Evolutionary conservation across 2,329 filamentous ascomycete genomes (phyloP).

Genomic region (Rugonectria rugulosa): DNA sequence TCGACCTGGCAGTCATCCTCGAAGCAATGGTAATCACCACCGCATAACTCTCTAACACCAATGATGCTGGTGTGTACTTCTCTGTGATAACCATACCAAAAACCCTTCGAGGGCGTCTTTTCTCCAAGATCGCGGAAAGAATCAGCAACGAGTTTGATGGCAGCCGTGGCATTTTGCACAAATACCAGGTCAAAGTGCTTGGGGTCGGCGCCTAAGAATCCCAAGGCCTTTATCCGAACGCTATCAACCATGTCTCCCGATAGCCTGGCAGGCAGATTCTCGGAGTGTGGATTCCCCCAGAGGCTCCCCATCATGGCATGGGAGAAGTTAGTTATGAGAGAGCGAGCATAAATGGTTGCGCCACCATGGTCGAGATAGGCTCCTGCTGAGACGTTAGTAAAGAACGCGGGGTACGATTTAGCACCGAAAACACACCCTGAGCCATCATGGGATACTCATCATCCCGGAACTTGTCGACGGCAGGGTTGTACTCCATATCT

Average conservation of each 20-base stretch:
- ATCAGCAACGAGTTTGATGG: slow-evolving; percentile 68
- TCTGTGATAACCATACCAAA: slow-evolving; percentile 68
- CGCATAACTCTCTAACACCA: slow-evolving; percentile 72
- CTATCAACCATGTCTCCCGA: slow-evolving; percentile 65
- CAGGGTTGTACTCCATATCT: slow-evolving; percentile 36
- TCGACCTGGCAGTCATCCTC: slow-evolving; percentile 61
- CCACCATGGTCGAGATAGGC: slow-evolving; percentile 67
- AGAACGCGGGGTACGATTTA: background rate
- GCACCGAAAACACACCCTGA: slow-evolving; percentile 28
- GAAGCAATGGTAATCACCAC: slow-evolving; percentile 64
- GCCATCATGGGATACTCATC: slow-evolving; percentile 39
- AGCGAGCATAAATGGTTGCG: slow-evolving; percentile 64
- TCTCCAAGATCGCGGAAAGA: slow-evolving; percentile 61
- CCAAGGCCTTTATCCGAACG: slow-evolving; percentile 60
- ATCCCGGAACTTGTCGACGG: slow-evolving; percentile 36
- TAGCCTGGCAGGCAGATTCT: slow-evolving; percentile 64
- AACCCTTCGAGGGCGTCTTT: slow-evolving; percentile 52
- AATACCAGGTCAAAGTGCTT: slow-evolving; percentile 68
- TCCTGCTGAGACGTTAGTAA: slow-evolving; percentile 27
- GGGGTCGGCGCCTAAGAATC: slow-evolving; percentile 66
- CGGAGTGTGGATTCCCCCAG: slow-evolving; percentile 75
- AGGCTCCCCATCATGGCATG: slow-evolving; percentile 62
- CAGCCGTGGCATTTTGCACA: slow-evolving; percentile 67
- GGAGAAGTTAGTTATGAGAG: slow-evolving; percentile 63
- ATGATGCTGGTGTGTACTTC: slow-evolving; percentile 71